Evolutionary conservation across 2,329 filamentous ascomycete genomes (phyloP).

Genomic region (Talaromyces piceae): DNA sequence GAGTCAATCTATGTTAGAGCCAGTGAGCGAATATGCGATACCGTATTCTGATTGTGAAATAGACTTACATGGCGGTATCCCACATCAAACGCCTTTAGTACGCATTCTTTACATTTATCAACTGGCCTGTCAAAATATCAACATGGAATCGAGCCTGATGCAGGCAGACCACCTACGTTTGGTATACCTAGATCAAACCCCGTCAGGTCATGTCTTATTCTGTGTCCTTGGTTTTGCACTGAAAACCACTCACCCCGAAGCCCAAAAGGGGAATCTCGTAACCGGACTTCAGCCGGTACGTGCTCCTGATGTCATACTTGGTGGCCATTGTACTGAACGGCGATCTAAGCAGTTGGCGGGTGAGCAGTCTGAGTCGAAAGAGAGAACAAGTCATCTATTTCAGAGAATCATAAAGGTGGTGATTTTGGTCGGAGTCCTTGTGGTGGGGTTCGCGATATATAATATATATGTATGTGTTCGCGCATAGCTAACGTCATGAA

Average conservation of each 20-base stretch:
- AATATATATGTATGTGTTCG: no score
- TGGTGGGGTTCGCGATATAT: no score
- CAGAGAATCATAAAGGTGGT: no score
- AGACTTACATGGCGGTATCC: slow-evolving; percentile 1
- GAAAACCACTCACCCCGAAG: slow-evolving; percentile 44
- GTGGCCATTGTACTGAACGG: slow-evolving; percentile 11
- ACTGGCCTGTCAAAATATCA: background rate
- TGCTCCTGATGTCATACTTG: slow-evolving; percentile 24
- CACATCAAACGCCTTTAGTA: slow-evolving; percentile 3
- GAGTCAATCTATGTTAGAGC: slow-evolving; percentile 2
- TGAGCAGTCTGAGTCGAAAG: background rate
- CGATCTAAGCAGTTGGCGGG: background rate
- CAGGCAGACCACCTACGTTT: background rate
- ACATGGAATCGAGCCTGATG: background rate
- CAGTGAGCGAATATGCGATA: background rate
- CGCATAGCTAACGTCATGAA: no score
- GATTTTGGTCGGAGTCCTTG: no score
- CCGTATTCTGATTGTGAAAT: background rate
- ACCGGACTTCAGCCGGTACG: slow-evolving; percentile 50
- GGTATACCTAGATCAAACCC: background rate
- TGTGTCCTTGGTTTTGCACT: background rate
- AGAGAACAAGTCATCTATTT: background rate
- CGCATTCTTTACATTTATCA: background rate
- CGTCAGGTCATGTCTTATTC: background rate
- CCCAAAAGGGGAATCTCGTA: slow-evolving; percentile 55